A percentile compares a stretch with the other conserved stretches of the same genome.
Conservation (phyloP, 306 rosid genomes). For the Sicyos edulis region DNA sequence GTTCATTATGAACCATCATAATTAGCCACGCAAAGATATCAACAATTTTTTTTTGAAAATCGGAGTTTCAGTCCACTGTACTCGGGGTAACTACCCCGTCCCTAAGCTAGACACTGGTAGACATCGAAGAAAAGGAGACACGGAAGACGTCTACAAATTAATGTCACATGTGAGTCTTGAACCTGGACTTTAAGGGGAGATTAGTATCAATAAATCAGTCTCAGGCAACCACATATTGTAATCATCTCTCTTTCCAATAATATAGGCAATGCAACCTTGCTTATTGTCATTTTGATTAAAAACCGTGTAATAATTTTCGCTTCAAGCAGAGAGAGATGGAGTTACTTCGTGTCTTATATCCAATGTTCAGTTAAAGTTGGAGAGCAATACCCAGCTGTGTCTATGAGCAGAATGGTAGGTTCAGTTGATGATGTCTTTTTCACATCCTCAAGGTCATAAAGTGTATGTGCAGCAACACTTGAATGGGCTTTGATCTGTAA, state of each 20-base stretch:
- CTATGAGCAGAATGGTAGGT: conserved; percentile 85
- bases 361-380: conserved; percentile 15
- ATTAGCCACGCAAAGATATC: neutral
- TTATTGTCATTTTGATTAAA: neutral
- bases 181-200: too few species aligned
- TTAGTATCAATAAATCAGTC: neutral
- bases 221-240: neutral
- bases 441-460: conserved; percentile 70
- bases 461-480: conserved; percentile 79
- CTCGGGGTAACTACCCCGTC: too few species aligned
- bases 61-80: too few species aligned
- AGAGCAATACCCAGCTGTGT: conserved; percentile 78
- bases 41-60: too few species aligned
- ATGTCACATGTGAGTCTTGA: too few species aligned
- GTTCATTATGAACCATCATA: conserved; percentile 25
- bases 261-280: neutral
- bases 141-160: too few species aligned
- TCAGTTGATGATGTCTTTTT: conserved; percentile 76
- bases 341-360: neutral
- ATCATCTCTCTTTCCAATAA: neutral
- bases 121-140: too few species aligned
- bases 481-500: conserved; percentile 82
- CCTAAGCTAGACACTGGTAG: too few species aligned
- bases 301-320: neutral
- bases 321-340: neutral